Evolutionary conservation across 164 flowering plant species (phyloP).

Genomic region (Akebia trifoliata): DNA sequence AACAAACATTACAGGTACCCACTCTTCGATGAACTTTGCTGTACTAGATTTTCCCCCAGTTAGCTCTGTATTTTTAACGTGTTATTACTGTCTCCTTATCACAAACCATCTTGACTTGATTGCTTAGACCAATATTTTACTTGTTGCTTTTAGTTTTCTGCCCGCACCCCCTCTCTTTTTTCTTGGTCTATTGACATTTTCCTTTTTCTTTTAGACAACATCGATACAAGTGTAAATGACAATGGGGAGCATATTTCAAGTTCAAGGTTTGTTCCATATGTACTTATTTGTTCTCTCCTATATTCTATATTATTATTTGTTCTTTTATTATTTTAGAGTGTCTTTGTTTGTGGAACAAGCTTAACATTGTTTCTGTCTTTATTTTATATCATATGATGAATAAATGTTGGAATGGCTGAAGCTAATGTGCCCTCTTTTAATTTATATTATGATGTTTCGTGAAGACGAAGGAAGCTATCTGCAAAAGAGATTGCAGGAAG

Average conservation of each 20-base stretch:
- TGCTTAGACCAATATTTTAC: background rate
- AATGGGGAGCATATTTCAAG: slow-evolving; percentile 20
- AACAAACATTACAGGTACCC: slow-evolving; percentile 34
- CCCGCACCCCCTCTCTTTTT: background rate
- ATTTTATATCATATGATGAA: too few species aligned
- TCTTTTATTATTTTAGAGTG: background rate
- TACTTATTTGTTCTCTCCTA: background rate
- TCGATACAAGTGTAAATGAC: slow-evolving; percentile 1
- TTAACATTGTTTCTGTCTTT: too few species aligned
- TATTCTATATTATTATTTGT: background rate
- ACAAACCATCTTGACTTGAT: background rate
- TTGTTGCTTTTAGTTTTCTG: background rate
- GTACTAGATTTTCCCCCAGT: background rate
- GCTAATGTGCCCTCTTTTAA: too few species aligned
- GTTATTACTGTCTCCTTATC: background rate
- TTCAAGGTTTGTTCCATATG: slow-evolving; percentile 37
- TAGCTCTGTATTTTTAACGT: background rate
- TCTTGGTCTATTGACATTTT: background rate
- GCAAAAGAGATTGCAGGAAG: too few species aligned
- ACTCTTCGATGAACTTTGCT: background rate
- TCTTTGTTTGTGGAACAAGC: background rate
- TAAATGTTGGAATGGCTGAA: too few species aligned
- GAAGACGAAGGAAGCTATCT: too few species aligned
- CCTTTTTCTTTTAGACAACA: slow-evolving; percentile 11
- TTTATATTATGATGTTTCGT: too few species aligned